Evolutionary conservation across 2,329 filamentous ascomycete species (phyloP), one percentile per base, ranked within the genome.

Genomic region (Emmonsiellopsis sp.): DNA sequence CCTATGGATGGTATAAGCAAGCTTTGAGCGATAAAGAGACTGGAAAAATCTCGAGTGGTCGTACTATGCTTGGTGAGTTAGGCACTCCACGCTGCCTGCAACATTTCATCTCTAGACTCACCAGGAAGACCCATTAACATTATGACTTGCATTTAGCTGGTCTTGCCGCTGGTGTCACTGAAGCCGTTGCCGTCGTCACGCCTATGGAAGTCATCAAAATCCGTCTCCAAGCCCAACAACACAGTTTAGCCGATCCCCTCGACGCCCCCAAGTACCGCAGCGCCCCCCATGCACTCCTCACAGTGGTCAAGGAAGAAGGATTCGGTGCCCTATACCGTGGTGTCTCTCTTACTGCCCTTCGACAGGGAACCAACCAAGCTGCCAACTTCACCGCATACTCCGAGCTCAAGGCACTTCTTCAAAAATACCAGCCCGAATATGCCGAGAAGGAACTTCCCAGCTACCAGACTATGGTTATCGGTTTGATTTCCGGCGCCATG

Each of bases 171-270:
- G 93, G 93, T 72, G 84, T 98, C 14, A 97, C 93, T 17, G 93
- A 98, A 79, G 93, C 93, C 59, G 92, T 98, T 44, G 86, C 88
- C 48, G 88, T 98, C 50, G 93, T 98, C 53, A 96, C 91, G 33
- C 93, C 93, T 5, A 98, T 98, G 93, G 93, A 98, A 76, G 93
- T 98, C 57, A 83, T 98, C 74, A 98, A 98, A 81, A 98, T 98
- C 68, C 87, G 93, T 48, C 82, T 98, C 62, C 93, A 98, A 78
- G 92, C 92, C 4, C 93, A 98, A 75, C 88, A 96, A 76, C 93
- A 98, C 82, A 89, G 84, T 68, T 93, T 98, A 85, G 90, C 93
- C 48, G 93, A 98, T 68, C 93, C 93, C 5, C 84, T 97, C 61
- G 93, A 97, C 69, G 72, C 96, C 7, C 93, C 93, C 59, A 97